phyloP scores from a whole-genome alignment of 1,284 basidiomycete genomes.

The Apiotrichum akiyoshidainum region DNA sequence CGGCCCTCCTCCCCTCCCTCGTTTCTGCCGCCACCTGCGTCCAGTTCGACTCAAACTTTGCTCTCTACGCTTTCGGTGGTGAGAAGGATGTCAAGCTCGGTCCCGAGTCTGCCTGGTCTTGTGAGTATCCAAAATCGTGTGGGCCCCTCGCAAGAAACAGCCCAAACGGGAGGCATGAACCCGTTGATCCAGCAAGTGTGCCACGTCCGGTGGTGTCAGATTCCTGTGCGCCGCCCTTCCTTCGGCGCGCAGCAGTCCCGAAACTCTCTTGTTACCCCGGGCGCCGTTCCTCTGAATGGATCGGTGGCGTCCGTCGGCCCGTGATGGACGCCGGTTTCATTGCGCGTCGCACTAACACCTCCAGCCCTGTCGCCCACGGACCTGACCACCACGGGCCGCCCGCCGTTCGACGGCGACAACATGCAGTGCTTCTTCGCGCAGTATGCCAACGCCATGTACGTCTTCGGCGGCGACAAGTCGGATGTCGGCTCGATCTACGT shows the following conservation, averaged over 20 bases:
- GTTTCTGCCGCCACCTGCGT: slow-evolving; percentile 44
- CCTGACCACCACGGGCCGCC: slow-evolving; percentile 41
- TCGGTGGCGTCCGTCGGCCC: no score
- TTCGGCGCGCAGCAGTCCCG: no score
- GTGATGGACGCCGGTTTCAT: neutral
- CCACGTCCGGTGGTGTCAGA: no score
- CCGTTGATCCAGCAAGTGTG: no score
- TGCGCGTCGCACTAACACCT: neutral
- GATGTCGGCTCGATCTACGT: slow-evolving; percentile 57
- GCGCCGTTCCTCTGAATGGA: no score
- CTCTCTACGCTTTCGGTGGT: slow-evolving; percentile 51
- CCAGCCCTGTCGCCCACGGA: slow-evolving; percentile 36
- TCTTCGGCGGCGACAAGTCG: slow-evolving; percentile 67
- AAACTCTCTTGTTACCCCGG: no score
- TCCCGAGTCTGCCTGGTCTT: slow-evolving; percentile 34
- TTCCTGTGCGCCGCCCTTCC: no score
- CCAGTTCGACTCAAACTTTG: slow-evolving; percentile 46
- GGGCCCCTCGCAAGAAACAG: neutral
- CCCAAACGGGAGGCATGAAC: no score
- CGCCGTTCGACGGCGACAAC: slow-evolving; percentile 49
- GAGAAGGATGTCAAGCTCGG: slow-evolving; percentile 48
- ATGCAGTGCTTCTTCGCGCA: slow-evolving; percentile 50
- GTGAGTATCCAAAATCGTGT: slow-evolving; percentile 34
- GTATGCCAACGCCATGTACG: slow-evolving; percentile 62
- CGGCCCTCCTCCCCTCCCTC: slow-evolving; percentile 28